Conservation (phyloP, 2,329 filamentous ascomycete genomes). For the Ilyonectria sp. region DNA sequence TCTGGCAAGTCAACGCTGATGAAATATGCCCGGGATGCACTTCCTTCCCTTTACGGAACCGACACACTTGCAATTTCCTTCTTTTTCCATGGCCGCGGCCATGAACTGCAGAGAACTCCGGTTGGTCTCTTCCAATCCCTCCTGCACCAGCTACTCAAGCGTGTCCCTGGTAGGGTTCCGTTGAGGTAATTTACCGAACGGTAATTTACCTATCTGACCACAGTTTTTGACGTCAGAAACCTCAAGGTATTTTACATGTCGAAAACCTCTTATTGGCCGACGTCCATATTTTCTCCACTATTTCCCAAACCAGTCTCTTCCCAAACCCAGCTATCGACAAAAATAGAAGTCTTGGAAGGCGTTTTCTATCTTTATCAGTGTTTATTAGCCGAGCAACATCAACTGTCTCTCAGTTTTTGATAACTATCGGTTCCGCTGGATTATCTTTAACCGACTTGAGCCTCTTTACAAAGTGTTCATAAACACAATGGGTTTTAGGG, state of each 20-base stretch:
- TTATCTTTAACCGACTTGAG: too few relatives aligned
- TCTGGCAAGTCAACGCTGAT: constrained; percentile 56
- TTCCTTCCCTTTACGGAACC: background rate
- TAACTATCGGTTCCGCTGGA: too few relatives aligned
- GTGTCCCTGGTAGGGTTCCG: constrained; percentile 32
- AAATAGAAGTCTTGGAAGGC: background rate
- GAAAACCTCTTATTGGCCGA: background rate
- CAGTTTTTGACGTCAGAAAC: background rate
- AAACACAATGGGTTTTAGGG: too few relatives aligned
- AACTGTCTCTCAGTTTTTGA: too few relatives aligned
- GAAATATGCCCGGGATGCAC: constrained; percentile 28
- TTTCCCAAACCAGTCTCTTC: background rate
- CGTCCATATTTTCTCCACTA: background rate
- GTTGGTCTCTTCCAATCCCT: constrained; percentile 55
- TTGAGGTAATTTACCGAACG: background rate
- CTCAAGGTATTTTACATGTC: background rate
- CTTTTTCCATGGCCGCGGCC: constrained; percentile 47
- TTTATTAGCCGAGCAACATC: too few relatives aligned
- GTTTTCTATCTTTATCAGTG: too few relatives aligned
- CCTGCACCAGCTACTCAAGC: constrained; percentile 50
- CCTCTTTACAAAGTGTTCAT: too few relatives aligned
- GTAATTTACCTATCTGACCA: background rate
- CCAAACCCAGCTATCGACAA: background rate
- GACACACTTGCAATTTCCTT: background rate
- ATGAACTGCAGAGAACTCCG: constrained; percentile 49